Evolutionary conservation across 108 stramenopile genomes (phyloP).

Genomic region (Skeletonema grethae): DNA sequence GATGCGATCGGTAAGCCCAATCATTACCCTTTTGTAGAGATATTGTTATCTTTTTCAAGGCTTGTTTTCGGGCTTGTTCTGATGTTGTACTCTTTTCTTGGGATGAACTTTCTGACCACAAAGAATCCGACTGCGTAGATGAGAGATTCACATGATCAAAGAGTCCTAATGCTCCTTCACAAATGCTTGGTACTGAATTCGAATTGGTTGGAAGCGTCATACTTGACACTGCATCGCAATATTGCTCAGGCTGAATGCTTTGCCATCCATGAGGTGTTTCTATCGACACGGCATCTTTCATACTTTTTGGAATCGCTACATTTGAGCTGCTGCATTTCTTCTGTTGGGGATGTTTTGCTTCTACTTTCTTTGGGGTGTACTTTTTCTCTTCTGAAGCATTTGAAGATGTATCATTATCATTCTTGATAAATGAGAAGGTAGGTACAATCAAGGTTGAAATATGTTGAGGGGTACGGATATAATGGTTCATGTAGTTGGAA

Average conservation of each 20-base stretch:
- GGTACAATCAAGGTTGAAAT: conserved; percentile 69
- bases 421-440: conserved; percentile 53
- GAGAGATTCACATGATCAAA: conserved; percentile 39
- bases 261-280: conserved; percentile 81
- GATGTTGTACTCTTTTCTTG: neutral
- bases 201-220: conserved; percentile 4
- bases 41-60: conserved; percentile 25
- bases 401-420: conserved; percentile 12
- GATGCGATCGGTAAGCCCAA: conserved; percentile 5
- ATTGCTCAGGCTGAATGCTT: conserved; percentile 56
- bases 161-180: conserved; percentile 40
- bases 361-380: conserved; percentile 13
- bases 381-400: conserved; percentile 3
- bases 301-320: conserved; percentile 43
- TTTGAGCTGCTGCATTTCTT: conserved; percentile 18
- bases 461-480: conserved; percentile 55
- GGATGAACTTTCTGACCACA: conserved; percentile 7
- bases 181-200: neutral
- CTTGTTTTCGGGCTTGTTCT: conserved; percentile 9
- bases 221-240: conserved; percentile 46
- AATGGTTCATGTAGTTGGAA: conserved; percentile 29
- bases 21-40: conserved; percentile 23
- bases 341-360: conserved; percentile 9
- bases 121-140: conserved; percentile 11
- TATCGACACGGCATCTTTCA: conserved; percentile 55